Evolutionary conservation across 2,329 filamentous ascomycete species (phyloP).

Genomic region (Paracorniculantispora psalliotae): DNA sequence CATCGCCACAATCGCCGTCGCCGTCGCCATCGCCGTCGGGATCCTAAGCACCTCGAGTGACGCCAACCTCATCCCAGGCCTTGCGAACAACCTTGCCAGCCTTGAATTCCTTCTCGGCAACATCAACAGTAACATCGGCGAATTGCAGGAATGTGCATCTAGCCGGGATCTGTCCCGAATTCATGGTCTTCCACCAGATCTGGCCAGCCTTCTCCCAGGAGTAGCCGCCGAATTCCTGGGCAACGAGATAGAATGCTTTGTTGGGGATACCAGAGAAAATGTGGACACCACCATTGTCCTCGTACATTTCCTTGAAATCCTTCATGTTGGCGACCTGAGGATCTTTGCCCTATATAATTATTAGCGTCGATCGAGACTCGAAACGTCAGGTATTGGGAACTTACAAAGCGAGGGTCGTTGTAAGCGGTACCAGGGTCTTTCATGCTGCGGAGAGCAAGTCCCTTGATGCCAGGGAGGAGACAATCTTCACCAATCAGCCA

Average conservation of each 20-base stretch:
- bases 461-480: slow-evolving; percentile 46
- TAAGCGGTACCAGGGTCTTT: slow-evolving; percentile 50
- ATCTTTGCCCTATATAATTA: slow-evolving; percentile 40
- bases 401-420: slow-evolving; percentile 44
- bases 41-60: slow-evolving; percentile 21
- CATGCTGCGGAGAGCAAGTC: slow-evolving; percentile 49
- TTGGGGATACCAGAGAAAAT: slow-evolving; percentile 55
- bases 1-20: neutral
- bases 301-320: slow-evolving; percentile 32
- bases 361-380: too few species aligned
- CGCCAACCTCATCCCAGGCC: slow-evolving; percentile 46
- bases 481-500: slow-evolving; percentile 53
- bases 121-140: slow-evolving; percentile 43
- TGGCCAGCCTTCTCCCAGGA: slow-evolving; percentile 50
- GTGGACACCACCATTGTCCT: slow-evolving; percentile 52
- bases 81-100: slow-evolving; percentile 39
- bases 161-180: slow-evolving; percentile 35
- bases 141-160: slow-evolving; percentile 44
- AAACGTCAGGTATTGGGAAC: slow-evolving; percentile 20
- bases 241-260: slow-evolving; percentile 48
- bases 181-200: slow-evolving; percentile 49
- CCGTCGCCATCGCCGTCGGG: neutral
- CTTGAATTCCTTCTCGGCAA: slow-evolving; percentile 39
- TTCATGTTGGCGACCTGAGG: slow-evolving; percentile 46
- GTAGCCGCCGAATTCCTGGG: slow-evolving; percentile 45